A percentile compares a stretch with the other conserved stretches of the same genome.
phyloP scores from a whole-genome alignment of 148 eudicot genomes.

The Dysphania ambrosioides region DNA sequence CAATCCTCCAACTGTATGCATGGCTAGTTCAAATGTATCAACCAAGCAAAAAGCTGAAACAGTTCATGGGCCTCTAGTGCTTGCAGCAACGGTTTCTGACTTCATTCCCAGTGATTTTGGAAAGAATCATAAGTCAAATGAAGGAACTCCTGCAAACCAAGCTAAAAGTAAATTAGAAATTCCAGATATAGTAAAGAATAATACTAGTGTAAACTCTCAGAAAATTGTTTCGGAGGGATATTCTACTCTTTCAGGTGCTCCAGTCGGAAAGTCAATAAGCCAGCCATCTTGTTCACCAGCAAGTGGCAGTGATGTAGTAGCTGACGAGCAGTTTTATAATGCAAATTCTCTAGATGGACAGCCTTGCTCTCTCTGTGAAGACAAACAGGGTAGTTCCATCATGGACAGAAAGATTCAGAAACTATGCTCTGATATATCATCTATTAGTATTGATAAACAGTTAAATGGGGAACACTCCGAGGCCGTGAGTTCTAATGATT shows the following conservation, averaged over 20 bases:
- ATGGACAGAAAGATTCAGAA: slow-evolving; percentile 34
- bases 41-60: slow-evolving; percentile 51
- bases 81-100: slow-evolving; percentile 39
- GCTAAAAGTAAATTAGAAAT: slow-evolving; percentile 40
- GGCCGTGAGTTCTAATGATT: slow-evolving; percentile 26
- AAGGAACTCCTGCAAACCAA: slow-evolving; percentile 33
- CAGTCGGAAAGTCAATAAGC: slow-evolving; percentile 26
- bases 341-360: slow-evolving; percentile 22
- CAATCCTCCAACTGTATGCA: slow-evolving; percentile 37
- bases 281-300: slow-evolving; percentile 23
- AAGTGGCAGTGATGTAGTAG: slow-evolving; percentile 23
- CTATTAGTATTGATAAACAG: slow-evolving; percentile 34
- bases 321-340: slow-evolving; percentile 17
- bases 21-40: slow-evolving; percentile 46
- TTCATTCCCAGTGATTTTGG: slow-evolving; percentile 33
- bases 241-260: slow-evolving; percentile 27
- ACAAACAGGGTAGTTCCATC: slow-evolving; percentile 25
- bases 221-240: slow-evolving; percentile 32
- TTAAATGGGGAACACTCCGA: slow-evolving; percentile 29
- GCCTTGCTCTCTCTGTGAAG: slow-evolving; percentile 28
- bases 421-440: slow-evolving; percentile 37
- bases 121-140: slow-evolving; percentile 34
- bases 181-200: slow-evolving; percentile 33
- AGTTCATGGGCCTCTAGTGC: slow-evolving; percentile 28
- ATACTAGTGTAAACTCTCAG: slow-evolving; percentile 22